Evolutionary conservation across 192 early-diverging fungal species (phyloP).

Genomic region (Endogone sp.): DNA sequence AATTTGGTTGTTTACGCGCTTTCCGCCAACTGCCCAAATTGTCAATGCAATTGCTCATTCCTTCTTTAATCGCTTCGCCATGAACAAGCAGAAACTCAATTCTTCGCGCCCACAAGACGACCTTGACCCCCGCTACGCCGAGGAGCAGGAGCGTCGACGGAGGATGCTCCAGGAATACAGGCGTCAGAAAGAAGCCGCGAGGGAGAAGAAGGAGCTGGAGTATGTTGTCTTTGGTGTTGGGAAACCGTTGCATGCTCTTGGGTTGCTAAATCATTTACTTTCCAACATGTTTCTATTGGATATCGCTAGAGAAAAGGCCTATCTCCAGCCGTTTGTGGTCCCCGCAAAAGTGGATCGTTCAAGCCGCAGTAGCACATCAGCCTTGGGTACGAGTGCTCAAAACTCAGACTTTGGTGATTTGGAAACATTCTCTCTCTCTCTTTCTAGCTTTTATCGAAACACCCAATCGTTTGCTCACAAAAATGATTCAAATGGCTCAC

Average conservation of each 20-base stretch:
- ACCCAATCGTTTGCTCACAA: no score
- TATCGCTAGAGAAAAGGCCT: background rate
- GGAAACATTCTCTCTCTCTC: no score
- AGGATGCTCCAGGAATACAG: background rate
- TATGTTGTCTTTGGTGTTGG: no score
- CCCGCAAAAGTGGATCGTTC: background rate
- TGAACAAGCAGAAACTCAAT: background rate
- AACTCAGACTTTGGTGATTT: background rate
- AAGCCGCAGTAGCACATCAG: background rate
- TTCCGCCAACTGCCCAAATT: no score
- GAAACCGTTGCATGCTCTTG: background rate
- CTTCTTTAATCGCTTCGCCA: background rate
- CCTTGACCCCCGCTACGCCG: background rate
- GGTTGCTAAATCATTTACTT: background rate
- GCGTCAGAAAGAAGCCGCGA: background rate
- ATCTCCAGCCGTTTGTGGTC: background rate
- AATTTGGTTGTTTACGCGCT: background rate
- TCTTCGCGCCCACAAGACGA: background rate
- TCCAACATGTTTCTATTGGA: background rate
- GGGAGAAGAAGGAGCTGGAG: background rate
- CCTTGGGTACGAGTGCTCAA: background rate
- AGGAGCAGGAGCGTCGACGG: background rate
- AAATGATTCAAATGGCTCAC: no score
- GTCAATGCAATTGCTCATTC: background rate
- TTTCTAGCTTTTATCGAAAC: no score